Base-by-base conservation (phyloP, 2,329 filamentous ascomycete species). In the Ceratocystis cacaofunesta region DNA sequence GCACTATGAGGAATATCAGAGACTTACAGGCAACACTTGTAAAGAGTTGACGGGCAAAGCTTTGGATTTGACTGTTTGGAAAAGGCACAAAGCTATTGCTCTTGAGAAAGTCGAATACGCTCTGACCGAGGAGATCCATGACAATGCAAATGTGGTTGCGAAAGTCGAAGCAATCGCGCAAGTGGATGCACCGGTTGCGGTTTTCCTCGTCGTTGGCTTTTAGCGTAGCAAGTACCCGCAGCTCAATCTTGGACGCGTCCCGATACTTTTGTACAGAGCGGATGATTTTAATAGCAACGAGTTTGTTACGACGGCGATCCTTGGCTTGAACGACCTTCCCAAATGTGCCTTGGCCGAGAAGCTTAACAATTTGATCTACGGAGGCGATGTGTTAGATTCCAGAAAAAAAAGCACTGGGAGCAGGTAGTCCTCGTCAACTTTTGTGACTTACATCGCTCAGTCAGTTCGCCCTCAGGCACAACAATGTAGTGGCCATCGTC, bases 401-500 rank as follows among this genome's bases (percentile, higher is more conserved):
- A 15, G 22, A 15, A 28, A 7, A n/a, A 5, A 8, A 52, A 22
- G n/a, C 19, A 12, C 12, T 44, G 36, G 17, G 12, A 25, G 1
- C 12, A 17, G 2, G 25, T 41, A 25, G 41, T 17, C 17, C 50
- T 52, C 8, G 8, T 25, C 5, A 41, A 41, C 25, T 28, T 28
- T 28, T 5, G 48, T 15, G 41, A 64, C 62, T 75, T 81, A 96
- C 92, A 99, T 83, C 90, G 83, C 57, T 94, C 86, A 15, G 94
- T 96, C 63, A 99, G 79, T 67, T 89, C 85, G 10, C 88, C 88
- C 70, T 96, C 90, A 36, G 92, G 88, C 1, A 89, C 85, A 25
- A 99, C 92, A 70, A 97, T 90, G 73, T 96, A 99, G 75, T 99
- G 94, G 4, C 94, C 94, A 71, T 99, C 94, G 58, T 96, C 91